A percentile compares a stretch with the other conserved stretches of the same genome.
Evolutionary conservation across 2,329 filamentous ascomycete genomes (phyloP).

Genomic region (Sclerotinia trifoliorum): DNA sequence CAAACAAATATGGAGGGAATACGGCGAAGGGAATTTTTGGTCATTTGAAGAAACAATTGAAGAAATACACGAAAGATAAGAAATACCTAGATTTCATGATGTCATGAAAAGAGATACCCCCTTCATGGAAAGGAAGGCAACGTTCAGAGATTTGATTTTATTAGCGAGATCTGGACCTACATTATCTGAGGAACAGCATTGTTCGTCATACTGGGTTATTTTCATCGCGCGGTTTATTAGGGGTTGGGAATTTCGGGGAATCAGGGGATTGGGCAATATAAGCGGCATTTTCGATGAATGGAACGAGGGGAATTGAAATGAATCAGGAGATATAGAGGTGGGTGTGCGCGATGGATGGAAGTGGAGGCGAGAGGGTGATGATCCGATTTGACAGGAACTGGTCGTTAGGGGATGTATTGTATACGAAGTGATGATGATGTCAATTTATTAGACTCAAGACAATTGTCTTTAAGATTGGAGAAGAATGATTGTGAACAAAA

Average conservation of each 20-base stretch:
- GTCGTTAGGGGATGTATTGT: conserved; percentile 5
- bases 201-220: neutral
- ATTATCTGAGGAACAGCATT: conserved; percentile 1
- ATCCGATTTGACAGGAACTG: neutral
- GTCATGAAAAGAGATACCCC: conserved; percentile 22
- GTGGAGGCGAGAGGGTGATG: neutral
- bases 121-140: conserved; percentile 22
- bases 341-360: neutral
- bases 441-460: neutral
- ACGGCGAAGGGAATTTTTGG: neutral
- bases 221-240: conserved; percentile 10
- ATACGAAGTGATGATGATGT: conserved; percentile 14
- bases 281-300: neutral
- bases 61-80: conserved; percentile 7
- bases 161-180: conserved; percentile 13
- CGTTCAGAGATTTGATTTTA: conserved; percentile 21
- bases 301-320: neutral
- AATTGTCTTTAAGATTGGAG: neutral
- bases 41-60: neutral
- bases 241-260: neutral
- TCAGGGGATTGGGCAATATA: too few relatives aligned
- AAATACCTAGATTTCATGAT: conserved; percentile 24
- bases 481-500: neutral
- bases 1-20: neutral
- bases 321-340: neutral